A percentile compares a stretch with the other conserved stretches of the same genome.
These are phyloP conservation scores for Gastrolobium bilobum DNA, from an alignment of 306 rosid genomes.

Conservation along the genomic window DNA sequence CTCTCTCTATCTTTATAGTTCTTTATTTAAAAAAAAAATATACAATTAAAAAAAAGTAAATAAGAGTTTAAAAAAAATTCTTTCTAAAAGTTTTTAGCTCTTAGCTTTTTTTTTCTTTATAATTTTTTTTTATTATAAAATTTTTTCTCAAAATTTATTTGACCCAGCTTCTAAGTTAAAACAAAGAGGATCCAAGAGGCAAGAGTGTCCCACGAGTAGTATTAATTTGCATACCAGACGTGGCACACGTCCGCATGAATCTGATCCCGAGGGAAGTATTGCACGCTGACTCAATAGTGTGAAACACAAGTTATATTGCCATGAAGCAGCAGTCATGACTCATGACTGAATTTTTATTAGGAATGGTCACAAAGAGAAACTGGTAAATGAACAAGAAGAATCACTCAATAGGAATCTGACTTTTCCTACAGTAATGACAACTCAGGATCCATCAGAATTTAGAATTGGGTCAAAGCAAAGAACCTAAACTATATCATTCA, in stretches of 20 bases:
- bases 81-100: no score
- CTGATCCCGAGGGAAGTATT: constrained; percentile 1
- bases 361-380: constrained; percentile 2
- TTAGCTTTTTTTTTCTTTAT: no score
- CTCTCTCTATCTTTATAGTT: no score
- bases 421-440: neutral
- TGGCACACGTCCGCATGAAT: constrained; percentile 6
- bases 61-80: no score
- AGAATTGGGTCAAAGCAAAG: neutral
- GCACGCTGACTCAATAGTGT: constrained; percentile 9
- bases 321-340: constrained; percentile 29
- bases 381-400: constrained; percentile 11
- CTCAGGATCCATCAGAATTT: neutral
- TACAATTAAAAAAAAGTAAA: no score
- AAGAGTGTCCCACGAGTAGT: constrained; percentile 30
- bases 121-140: no score
- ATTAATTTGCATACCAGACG: constrained; percentile 29
- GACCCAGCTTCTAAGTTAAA: no score
- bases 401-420: neutral
- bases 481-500: neutral
- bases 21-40: no score
- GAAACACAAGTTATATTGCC: constrained; percentile 46
- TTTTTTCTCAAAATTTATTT: no score
- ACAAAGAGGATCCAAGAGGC: no score
- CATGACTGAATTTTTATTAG: neutral